Conservation (phyloP, 805 yeast species). For the Sugiyamaella smithiae region DNA sequence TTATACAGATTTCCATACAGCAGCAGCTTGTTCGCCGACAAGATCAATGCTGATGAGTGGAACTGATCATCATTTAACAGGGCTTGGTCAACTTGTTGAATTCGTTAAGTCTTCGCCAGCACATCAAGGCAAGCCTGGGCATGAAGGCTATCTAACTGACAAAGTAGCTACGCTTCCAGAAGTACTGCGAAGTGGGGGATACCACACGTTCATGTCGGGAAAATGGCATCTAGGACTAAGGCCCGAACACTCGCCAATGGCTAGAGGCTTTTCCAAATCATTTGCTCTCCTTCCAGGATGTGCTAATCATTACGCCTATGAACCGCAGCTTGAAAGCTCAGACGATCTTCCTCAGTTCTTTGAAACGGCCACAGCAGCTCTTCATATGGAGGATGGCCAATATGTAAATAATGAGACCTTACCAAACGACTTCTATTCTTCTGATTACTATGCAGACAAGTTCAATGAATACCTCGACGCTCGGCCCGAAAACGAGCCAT, state of each 20-base stretch:
- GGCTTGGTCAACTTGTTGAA: slow-evolving; percentile 57
- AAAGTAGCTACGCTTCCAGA: slow-evolving; percentile 54
- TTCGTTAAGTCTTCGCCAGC: slow-evolving; percentile 40
- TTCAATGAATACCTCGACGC: slow-evolving; percentile 37
- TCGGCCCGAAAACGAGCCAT: slow-evolving; percentile 39
- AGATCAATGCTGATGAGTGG: slow-evolving; percentile 60
- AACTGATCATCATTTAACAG: slow-evolving; percentile 60
- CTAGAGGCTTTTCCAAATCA: slow-evolving; percentile 50
- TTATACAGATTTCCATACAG: slow-evolving; percentile 59
- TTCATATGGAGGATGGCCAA: slow-evolving; percentile 42
- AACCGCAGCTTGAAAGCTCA: slow-evolving; percentile 32
- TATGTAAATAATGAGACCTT: slow-evolving; percentile 37
- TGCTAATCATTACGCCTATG: slow-evolving; percentile 51
- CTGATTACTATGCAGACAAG: slow-evolving; percentile 45
- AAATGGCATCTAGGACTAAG: slow-evolving; percentile 59
- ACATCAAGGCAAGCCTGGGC: slow-evolving; percentile 46
- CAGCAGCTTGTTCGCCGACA: slow-evolving; percentile 64
- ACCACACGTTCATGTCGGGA: slow-evolving; percentile 52
- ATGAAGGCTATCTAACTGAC: slow-evolving; percentile 53
- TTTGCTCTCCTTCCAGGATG: slow-evolving; percentile 54
- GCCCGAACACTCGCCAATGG: slow-evolving; percentile 46
- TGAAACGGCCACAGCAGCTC: slow-evolving; percentile 26
- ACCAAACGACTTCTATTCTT: slow-evolving; percentile 44
- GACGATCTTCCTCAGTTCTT: slow-evolving; percentile 30
- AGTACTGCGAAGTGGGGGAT: slow-evolving; percentile 46